Evolutionary conservation across 306 rosid genomes (phyloP).

Genomic region (Ormosia emarginata): DNA sequence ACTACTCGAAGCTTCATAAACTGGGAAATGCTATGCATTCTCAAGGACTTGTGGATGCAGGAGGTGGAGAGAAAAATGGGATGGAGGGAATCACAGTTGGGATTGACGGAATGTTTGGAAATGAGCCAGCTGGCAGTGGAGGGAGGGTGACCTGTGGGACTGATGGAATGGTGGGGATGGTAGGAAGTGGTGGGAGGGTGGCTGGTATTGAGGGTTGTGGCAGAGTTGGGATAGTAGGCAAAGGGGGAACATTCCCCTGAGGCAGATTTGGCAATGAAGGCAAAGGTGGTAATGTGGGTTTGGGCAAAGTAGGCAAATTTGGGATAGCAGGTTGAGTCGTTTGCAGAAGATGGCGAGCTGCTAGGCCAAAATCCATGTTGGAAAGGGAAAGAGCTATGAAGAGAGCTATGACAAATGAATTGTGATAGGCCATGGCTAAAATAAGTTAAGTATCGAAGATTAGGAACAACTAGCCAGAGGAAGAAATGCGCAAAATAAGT

Average conservation of each 20-base stretch:
- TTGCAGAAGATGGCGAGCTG: neutral
- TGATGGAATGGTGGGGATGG: neutral
- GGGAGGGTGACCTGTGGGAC: neutral
- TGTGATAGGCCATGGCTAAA: too few relatives aligned
- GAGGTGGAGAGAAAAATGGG: conserved; percentile 4
- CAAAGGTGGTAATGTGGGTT: neutral
- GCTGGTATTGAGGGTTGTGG: neutral
- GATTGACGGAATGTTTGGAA: neutral
- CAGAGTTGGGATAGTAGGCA: neutral
- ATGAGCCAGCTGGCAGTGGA: neutral
- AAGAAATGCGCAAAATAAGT: neutral
- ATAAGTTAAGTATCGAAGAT: too few relatives aligned
- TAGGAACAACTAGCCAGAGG: too few relatives aligned
- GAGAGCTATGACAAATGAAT: too few relatives aligned
- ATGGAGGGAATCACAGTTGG: neutral
- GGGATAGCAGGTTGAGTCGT: neutral
- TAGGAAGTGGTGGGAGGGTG: neutral
- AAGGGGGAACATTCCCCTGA: neutral
- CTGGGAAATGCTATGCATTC: too few relatives aligned
- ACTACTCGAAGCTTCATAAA: too few relatives aligned
- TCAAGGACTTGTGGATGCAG: too few relatives aligned
- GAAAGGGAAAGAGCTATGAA: too few relatives aligned
- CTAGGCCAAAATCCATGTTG: too few relatives aligned
- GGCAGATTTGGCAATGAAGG: neutral
- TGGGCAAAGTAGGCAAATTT: neutral